A percentile compares a stretch with the other conserved stretches of the same genome.
These are phyloP conservation scores for Apiotrichum gamsii DNA, from an alignment of 1,284 basidiomycete genomes.

Conservation along the genomic window DNA sequence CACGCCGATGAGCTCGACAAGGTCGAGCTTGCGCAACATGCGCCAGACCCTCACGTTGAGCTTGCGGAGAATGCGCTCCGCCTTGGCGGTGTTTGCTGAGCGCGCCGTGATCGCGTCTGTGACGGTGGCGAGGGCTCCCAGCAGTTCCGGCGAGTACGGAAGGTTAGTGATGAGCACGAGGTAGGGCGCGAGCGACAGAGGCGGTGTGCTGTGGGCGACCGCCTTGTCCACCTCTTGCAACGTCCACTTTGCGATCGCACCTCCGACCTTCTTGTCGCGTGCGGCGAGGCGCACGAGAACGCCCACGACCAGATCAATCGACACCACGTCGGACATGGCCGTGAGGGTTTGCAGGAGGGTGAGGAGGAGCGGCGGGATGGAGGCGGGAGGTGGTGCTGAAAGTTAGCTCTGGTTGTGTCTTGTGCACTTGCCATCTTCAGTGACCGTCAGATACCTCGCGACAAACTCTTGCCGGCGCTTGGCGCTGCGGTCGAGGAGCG, in stretches of 20 bases:
- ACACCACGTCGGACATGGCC: conserved; percentile 19
- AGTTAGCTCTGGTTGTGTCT: not conserved
- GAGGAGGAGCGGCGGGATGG: conserved; percentile 7
- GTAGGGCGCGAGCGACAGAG: conserved; percentile 28
- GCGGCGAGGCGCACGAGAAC: conserved; percentile 30
- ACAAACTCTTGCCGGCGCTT: conserved; percentile 36
- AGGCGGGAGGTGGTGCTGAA: conserved; percentile 6
- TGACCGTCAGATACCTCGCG: conserved; percentile 33
- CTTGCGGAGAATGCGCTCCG: conserved; percentile 27
- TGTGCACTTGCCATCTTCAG: conserved; percentile 23
- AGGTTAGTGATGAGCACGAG: conserved; percentile 32
- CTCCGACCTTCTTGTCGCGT: conserved; percentile 42
- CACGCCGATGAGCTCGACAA: conserved; percentile 31
- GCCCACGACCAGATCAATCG: conserved; percentile 28
- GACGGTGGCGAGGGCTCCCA: conserved; percentile 32
- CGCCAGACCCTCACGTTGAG: conserved; percentile 37
- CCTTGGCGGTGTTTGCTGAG: not conserved
- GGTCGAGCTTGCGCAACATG: conserved; percentile 23
- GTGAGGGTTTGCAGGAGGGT: conserved; percentile 23
- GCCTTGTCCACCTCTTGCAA: conserved; percentile 35
- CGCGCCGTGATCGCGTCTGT: conserved; percentile 34
- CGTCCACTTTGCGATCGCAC: conserved; percentile 43
- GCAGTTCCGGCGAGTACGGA: conserved; percentile 31
- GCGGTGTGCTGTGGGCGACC: conserved; percentile 13
- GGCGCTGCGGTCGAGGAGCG: conserved; percentile 30